Conservation (phyloP, 2,329 filamentous ascomycete genomes). For the Curvularia spicifera region DNA sequence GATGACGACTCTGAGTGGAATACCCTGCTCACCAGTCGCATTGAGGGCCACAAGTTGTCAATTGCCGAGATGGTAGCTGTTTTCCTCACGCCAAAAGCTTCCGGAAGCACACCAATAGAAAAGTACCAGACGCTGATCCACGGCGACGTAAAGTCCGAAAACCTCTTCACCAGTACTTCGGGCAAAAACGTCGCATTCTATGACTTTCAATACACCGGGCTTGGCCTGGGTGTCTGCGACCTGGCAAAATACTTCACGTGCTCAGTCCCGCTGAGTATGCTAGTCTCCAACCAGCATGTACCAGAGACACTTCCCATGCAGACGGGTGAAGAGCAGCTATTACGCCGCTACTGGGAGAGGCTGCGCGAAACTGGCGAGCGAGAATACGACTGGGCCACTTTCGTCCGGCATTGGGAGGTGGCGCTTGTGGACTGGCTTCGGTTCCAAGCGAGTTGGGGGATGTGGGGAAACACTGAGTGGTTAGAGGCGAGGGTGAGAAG, state of each 20-base stretch:
- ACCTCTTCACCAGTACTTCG: slow-evolving; percentile 63
- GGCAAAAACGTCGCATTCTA: slow-evolving; percentile 67
- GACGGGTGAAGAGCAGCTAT: slow-evolving; percentile 58
- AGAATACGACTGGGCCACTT: slow-evolving; percentile 61
- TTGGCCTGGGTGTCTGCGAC: slow-evolving; percentile 70
- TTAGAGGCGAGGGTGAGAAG: slow-evolving; percentile 41
- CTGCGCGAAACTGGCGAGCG: slow-evolving; percentile 45
- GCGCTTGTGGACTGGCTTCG: slow-evolving; percentile 71
- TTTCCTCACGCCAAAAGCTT: slow-evolving; percentile 55
- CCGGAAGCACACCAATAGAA: slow-evolving; percentile 45
- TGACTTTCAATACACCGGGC: slow-evolving; percentile 72
- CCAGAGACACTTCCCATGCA: slow-evolving; percentile 57
- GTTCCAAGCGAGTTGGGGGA: slow-evolving; percentile 51
- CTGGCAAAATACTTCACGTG: slow-evolving; percentile 72
- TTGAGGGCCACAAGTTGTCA: slow-evolving; percentile 35
- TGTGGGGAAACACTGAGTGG: slow-evolving; percentile 48
- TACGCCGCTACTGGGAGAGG: slow-evolving; percentile 57
- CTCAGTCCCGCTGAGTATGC: slow-evolving; percentile 64
- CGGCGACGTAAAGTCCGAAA: slow-evolving; percentile 73
- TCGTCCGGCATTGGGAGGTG: slow-evolving; percentile 68
- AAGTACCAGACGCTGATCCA: slow-evolving; percentile 65
- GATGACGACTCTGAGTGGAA: slow-evolving; percentile 64
- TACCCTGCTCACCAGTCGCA: slow-evolving; percentile 53
- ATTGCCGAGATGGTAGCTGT: slow-evolving; percentile 62
- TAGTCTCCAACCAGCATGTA: slow-evolving; percentile 47